A percentile compares a stretch with the other conserved stretches of the same genome.
Evolutionary conservation across 2,329 filamentous ascomycete species (phyloP).

Genomic region (Trichoderma sp.): DNA sequence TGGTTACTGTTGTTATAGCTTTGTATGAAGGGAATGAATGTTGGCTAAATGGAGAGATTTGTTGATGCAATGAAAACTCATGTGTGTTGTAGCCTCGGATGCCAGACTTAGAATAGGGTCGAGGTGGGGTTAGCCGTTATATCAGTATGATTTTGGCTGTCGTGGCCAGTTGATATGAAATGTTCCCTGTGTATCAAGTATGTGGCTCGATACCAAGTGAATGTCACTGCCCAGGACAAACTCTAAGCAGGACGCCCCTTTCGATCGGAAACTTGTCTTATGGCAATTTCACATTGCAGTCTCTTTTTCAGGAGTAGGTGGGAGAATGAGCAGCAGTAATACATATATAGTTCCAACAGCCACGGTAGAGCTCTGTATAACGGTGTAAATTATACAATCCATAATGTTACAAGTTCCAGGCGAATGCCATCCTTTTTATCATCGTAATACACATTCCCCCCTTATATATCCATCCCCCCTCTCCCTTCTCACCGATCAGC

Average conservation of each 20-base stretch:
- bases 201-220: background rate
- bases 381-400: slow-evolving; percentile 16
- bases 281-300: background rate
- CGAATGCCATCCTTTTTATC: background rate
- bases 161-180: background rate
- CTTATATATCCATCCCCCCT: background rate
- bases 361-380: slow-evolving; percentile 25
- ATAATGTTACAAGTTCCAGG: slow-evolving; percentile 15
- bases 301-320: background rate
- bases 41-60: background rate
- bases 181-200: background rate
- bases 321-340: background rate
- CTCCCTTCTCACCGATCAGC: slow-evolving; percentile 58
- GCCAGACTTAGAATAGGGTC: background rate
- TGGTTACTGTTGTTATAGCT: slow-evolving; percentile 10
- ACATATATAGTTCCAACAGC: slow-evolving; percentile 31
- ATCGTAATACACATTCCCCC: background rate
- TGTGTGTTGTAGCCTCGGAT: background rate
- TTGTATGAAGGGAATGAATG: background rate
- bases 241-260: no score
- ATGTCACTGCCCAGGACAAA: no score
- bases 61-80: background rate
- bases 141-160: background rate
- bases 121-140: background rate
- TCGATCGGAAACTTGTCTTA: background rate